These are phyloP conservation scores for Starmerella ratchasimensis DNA, from an alignment of 805 yeast species.

Conservation along the genomic window DNA sequence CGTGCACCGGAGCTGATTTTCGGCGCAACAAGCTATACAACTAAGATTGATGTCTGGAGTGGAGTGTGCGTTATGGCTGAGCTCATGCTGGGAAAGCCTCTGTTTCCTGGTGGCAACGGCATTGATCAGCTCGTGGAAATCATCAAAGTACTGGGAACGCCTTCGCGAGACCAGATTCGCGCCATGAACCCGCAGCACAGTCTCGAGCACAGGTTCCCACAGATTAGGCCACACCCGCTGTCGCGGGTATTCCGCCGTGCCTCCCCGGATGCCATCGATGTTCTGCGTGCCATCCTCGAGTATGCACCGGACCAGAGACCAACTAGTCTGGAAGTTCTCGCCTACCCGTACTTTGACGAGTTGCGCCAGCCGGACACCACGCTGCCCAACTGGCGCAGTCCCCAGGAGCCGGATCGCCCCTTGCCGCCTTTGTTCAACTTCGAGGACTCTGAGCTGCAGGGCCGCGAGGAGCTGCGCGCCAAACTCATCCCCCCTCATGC, in stretches of 20 bases:
- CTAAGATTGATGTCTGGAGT: constrained; percentile 95
- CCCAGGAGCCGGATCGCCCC: constrained; percentile 58
- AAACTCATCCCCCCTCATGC: constrained; percentile 11
- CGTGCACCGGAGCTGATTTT: constrained; percentile 96
- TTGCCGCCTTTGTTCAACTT: constrained; percentile 66
- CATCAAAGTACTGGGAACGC: constrained; percentile 90
- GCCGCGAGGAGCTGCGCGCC: constrained; percentile 30
- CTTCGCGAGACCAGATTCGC: constrained; percentile 78
- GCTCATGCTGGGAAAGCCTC: constrained; percentile 83
- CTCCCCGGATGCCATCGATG: constrained; percentile 73
- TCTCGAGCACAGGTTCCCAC: constrained; percentile 84
- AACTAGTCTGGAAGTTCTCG: constrained; percentile 65
- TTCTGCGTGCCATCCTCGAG: constrained; percentile 65
- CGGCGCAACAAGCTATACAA: constrained; percentile 92
- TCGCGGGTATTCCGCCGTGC: constrained; percentile 61
- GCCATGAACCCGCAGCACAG: constrained; percentile 94
- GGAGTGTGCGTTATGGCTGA: constrained; percentile 99
- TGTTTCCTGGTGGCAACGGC: constrained; percentile 96
- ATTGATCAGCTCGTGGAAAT: constrained; percentile 95
- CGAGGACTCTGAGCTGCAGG: constrained; percentile 48
- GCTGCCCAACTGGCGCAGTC: constrained; percentile 36
- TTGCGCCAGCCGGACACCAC: constrained; percentile 41
- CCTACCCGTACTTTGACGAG: constrained; percentile 83
- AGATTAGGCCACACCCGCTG: constrained; percentile 37
- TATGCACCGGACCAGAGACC: constrained; percentile 81